Evolutionary conservation across 257 asterid species (phyloP).

Genomic region (Pogostemon cablin): DNA sequence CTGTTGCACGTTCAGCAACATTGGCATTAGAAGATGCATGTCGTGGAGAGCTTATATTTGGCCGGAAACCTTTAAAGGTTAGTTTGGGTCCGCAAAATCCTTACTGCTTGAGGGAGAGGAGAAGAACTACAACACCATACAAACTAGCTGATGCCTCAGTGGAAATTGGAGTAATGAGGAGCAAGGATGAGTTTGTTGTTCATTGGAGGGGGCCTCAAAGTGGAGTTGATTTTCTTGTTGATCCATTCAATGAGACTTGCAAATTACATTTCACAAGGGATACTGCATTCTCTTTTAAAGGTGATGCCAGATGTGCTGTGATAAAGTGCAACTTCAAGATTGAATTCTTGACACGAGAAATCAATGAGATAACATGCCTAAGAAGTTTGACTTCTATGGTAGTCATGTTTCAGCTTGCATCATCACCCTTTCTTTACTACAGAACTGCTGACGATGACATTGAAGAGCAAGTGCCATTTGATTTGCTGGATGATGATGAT

Average conservation of each 20-base stretch:
- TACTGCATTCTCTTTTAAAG: conserved; percentile 60
- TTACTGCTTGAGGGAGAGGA: conserved; percentile 56
- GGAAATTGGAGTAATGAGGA: conserved; percentile 66
- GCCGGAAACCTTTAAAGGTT: conserved; percentile 50
- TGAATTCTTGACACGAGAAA: conserved; percentile 70
- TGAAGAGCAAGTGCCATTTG: conserved; percentile 68
- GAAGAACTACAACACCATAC: conserved; percentile 61
- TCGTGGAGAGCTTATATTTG: conserved; percentile 52
- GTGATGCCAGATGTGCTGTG: conserved; percentile 43
- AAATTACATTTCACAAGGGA: conserved; percentile 63
- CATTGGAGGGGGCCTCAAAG: conserved; percentile 71
- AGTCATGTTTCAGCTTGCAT: conserved; percentile 64
- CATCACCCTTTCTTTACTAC: conserved; percentile 71
- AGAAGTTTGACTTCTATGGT: conserved; percentile 42
- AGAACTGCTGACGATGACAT: conserved; percentile 94
- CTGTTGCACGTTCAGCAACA: conserved; percentile 51
- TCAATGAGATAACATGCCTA: conserved; percentile 53
- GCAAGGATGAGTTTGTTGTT: conserved; percentile 63
- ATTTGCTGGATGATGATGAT: conserved; percentile 89
- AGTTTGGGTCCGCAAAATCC: conserved; percentile 84
- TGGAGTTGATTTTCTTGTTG: conserved; percentile 76
- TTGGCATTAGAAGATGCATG: conserved; percentile 63
- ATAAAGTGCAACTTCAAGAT: conserved; percentile 75
- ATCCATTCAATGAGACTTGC: conserved; percentile 76
- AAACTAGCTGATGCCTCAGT: conserved; percentile 54